Percentiles rank a stretch among this genome's conserved stretches.
phyloP scores from a whole-genome alignment of 805 yeast species.

The Metschnikowia gelsemii region DNA sequence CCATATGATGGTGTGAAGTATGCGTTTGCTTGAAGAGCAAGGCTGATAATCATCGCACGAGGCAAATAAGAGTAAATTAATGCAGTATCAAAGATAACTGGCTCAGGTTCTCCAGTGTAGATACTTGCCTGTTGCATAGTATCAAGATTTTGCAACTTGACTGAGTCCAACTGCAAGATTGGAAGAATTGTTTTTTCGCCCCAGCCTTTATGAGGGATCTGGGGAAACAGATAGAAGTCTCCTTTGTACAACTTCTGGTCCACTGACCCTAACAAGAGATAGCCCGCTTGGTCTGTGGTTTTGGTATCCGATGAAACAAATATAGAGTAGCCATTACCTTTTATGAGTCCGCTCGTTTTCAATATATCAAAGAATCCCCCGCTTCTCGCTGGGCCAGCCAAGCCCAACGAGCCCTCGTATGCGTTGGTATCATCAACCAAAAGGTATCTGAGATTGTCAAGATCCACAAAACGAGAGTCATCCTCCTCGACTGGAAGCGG shows the following conservation, averaged over 20 bases:
- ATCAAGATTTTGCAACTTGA: conserved; percentile 26
- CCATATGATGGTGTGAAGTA: conserved; percentile 47
- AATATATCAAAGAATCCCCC: conserved; percentile 32
- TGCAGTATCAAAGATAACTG: conserved; percentile 62
- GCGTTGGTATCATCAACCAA: conserved; percentile 25
- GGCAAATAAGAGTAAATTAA: conserved; percentile 53
- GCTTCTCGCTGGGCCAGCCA: conserved; percentile 29
- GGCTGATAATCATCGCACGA: conserved; percentile 50
- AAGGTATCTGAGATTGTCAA: conserved; percentile 30
- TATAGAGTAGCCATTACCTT: conserved; percentile 33
- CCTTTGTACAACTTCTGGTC: conserved; percentile 48
- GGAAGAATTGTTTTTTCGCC: conserved; percentile 26
- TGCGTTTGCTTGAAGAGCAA: conserved; percentile 72
- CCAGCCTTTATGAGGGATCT: conserved; percentile 39
- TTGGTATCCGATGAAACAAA: conserved; percentile 27
- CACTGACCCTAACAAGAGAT: conserved; percentile 58
- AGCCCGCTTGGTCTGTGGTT: conserved; percentile 24
- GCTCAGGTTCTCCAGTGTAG: conserved; percentile 37
- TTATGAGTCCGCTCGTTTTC: conserved; percentile 21
- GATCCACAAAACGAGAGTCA: conserved; percentile 10
- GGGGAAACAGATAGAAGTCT: conserved; percentile 48
- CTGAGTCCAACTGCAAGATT: conserved; percentile 28
- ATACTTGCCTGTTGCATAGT: conserved; percentile 39
- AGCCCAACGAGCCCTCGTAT: conserved; percentile 36
- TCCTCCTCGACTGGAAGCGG: conserved; percentile 13